phyloP scores from a whole-genome alignment of 1,284 basidiomycete species.

The Ceratobasidium sp. region DNA sequence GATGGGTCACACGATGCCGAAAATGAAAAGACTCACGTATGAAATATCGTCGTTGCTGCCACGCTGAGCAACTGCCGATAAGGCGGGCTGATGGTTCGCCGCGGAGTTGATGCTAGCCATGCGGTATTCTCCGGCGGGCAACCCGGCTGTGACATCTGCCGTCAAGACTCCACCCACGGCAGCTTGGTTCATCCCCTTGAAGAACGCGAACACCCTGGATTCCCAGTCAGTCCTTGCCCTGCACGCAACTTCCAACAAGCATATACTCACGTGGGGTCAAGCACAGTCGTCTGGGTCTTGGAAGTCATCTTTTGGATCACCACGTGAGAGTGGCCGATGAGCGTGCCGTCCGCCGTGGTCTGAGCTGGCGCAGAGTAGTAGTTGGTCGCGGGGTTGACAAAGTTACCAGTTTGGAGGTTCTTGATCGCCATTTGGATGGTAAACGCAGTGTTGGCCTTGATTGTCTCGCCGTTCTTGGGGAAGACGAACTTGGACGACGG shows the following conservation, averaged over 20 bases:
- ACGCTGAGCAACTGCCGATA: slow-evolving; percentile 73
- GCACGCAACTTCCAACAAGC: background rate
- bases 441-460: slow-evolving; percentile 68
- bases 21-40: slow-evolving; percentile 62
- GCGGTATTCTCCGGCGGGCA: slow-evolving; percentile 73
- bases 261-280: slow-evolving; percentile 61
- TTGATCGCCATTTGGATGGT: slow-evolving; percentile 69
- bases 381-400: slow-evolving; percentile 70
- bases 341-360: slow-evolving; percentile 65
- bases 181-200: slow-evolving; percentile 71
- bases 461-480: slow-evolving; percentile 68
- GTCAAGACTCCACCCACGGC: slow-evolving; percentile 66
- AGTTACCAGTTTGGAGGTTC: slow-evolving; percentile 72
- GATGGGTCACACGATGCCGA: slow-evolving; percentile 47
- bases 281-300: slow-evolving; percentile 65
- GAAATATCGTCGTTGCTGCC: slow-evolving; percentile 70
- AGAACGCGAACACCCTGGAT: slow-evolving; percentile 69
- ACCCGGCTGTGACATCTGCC: slow-evolving; percentile 67
- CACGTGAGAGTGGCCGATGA: slow-evolving; percentile 75
- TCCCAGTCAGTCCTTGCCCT: background rate
- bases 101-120: slow-evolving; percentile 69
- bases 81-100: slow-evolving; percentile 76
- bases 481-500: slow-evolving; percentile 70
- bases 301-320: slow-evolving; percentile 68
- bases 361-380: slow-evolving; percentile 79